Conservation (phyloP, 148 eudicot genomes). For the Beta vulgaris region DNA sequence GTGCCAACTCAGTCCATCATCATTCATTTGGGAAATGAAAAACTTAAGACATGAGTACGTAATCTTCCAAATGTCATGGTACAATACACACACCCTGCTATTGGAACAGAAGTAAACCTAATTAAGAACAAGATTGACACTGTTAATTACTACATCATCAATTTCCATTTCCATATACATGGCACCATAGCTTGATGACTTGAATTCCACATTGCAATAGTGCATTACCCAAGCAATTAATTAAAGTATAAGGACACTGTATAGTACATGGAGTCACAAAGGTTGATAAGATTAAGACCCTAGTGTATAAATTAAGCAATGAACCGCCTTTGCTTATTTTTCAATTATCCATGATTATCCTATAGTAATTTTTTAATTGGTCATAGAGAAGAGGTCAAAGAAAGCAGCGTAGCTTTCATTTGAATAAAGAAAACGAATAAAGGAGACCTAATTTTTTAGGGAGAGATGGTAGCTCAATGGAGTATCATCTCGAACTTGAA, state of each 20-base stretch:
- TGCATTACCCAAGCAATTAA: slow-evolving; percentile 9
- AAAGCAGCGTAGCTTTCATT: slow-evolving; percentile 3
- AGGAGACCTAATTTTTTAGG: too few species aligned
- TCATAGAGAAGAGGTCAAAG: neutral
- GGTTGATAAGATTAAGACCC: slow-evolving; percentile 27
- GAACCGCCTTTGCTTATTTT: slow-evolving; percentile 13
- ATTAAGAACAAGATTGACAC: too few species aligned
- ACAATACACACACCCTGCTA: neutral
- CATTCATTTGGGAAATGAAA: neutral
- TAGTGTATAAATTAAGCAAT: slow-evolving; percentile 24
- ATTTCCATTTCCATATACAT: slow-evolving; percentile 14
- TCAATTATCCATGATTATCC: slow-evolving; percentile 13
- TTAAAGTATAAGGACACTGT: neutral
- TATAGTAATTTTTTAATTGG: neutral
- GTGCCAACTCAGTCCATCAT: slow-evolving; percentile 5
- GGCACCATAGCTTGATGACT: slow-evolving; percentile 28
- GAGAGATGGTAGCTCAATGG: too few species aligned
- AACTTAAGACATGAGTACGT: slow-evolving; percentile 9
- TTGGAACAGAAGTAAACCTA: slow-evolving; percentile 8
- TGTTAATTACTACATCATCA: neutral
- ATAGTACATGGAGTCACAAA: slow-evolving; percentile 12
- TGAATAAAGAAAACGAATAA: neutral
- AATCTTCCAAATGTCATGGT: slow-evolving; percentile 15
- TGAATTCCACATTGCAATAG: slow-evolving; percentile 24
- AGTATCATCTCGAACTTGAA: too few species aligned